Evolutionary conservation across 805 yeast species (phyloP).

Genomic region (Wickerhamiella azymoides): DNA sequence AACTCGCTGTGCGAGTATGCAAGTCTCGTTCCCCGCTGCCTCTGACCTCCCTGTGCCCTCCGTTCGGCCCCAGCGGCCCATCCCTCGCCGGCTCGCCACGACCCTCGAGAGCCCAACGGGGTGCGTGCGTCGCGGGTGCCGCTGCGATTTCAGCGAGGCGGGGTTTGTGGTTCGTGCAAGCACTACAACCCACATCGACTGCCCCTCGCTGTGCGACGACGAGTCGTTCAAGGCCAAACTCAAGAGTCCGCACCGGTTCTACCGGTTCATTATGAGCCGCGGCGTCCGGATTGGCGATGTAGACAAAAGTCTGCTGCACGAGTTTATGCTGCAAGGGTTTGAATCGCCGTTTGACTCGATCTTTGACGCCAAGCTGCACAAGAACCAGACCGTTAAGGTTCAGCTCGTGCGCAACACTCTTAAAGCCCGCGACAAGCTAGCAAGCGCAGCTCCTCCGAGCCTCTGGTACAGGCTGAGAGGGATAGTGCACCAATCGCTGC

Average conservation of each 20-base stretch:
- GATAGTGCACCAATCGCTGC: background rate
- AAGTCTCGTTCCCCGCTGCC: no score
- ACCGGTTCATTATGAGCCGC: conserved; percentile 10
- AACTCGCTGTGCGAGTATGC: no score
- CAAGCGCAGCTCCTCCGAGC: background rate
- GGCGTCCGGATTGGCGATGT: conserved; percentile 9
- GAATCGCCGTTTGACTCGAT: conserved; percentile 17
- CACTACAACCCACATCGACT: conserved; percentile 5
- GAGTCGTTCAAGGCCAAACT: background rate
- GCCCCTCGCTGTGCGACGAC: background rate
- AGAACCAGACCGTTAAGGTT: conserved; percentile 6
- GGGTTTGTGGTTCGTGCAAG: background rate
- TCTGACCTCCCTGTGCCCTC: background rate
- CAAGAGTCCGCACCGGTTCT: conserved; percentile 11
- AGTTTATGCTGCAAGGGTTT: conserved; percentile 14
- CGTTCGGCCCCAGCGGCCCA: background rate
- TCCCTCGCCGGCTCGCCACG: background rate
- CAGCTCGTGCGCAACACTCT: background rate
- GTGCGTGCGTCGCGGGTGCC: conserved; percentile 3
- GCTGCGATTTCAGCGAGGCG: conserved; percentile 2
- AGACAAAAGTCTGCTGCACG: conserved; percentile 10
- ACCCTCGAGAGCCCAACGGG: conserved; percentile 2
- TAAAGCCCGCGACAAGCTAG: background rate
- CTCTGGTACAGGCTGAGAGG: background rate
- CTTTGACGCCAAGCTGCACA: background rate